Percentiles rank a stretch among this genome's conserved stretches.
These are phyloP conservation scores for Rhinocladiella similis DNA, from an alignment of 2,329 filamentous ascomycete genomes.

Conservation along the genomic window DNA sequence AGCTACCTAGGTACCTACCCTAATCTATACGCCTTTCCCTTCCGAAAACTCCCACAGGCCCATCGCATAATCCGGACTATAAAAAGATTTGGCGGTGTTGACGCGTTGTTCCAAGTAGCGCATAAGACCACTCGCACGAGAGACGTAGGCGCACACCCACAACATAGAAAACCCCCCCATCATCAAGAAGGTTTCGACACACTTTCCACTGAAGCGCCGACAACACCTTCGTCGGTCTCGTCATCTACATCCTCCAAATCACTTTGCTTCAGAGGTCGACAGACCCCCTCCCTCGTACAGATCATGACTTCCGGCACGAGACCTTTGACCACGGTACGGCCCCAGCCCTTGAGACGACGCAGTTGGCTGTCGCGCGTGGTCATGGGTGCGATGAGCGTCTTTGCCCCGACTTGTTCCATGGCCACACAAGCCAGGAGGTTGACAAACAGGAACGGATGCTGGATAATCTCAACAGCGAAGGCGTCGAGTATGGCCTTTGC, in stretches of 20 bases:
- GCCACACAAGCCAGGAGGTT: constrained; percentile 77
- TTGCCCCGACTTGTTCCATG: constrained; percentile 68
- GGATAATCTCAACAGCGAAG: constrained; percentile 87
- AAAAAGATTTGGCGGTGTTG: no score
- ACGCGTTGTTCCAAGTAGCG: no score
- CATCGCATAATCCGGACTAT: no score
- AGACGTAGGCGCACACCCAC: no score
- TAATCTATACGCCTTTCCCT: no score
- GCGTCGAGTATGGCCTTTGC: constrained; percentile 76
- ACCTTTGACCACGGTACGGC: constrained; percentile 26
- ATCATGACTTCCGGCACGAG: constrained; percentile 26
- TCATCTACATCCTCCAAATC: constrained; percentile 27
- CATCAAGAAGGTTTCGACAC: no score
- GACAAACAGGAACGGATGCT: constrained; percentile 90
- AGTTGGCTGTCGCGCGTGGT: constrained; percentile 23
- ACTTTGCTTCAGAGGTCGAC: constrained; percentile 23
- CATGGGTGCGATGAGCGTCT: constrained; percentile 52
- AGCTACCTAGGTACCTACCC: no score
- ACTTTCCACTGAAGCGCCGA: background rate
- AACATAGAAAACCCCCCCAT: no score
- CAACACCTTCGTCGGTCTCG: background rate
- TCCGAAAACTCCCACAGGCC: no score
- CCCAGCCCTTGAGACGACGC: constrained; percentile 25
- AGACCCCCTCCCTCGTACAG: constrained; percentile 24
- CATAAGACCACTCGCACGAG: no score